Evolutionary conservation across 164 flowering plant genomes (phyloP).

Genomic region (Liquidambar formosana): DNA sequence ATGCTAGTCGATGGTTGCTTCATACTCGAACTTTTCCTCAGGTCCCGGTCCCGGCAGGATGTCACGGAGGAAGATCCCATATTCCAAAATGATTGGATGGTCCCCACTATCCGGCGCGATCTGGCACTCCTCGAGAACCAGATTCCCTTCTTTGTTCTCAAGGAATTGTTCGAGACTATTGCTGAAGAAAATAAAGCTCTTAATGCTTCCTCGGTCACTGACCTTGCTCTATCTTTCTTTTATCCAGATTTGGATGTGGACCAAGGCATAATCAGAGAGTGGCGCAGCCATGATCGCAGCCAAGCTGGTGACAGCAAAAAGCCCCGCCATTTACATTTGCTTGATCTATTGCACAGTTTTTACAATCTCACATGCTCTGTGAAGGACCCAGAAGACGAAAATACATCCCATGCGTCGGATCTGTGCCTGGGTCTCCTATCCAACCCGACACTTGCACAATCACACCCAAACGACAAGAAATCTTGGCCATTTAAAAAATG

Average conservation of each 20-base stretch:
- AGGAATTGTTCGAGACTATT: not conserved
- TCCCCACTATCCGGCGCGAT: not conserved
- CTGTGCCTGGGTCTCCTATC: too few species aligned
- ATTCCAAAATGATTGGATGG: not conserved
- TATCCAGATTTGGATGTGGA: not conserved
- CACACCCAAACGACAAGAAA: not conserved
- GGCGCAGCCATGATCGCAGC: too few species aligned
- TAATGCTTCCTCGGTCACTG: not conserved
- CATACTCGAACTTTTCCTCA: not conserved
- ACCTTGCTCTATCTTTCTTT: constrained; percentile 3
- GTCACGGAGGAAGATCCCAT: not conserved
- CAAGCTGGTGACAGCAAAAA: too few species aligned
- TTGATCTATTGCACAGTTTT: constrained; percentile 6
- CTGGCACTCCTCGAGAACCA: constrained; percentile 3
- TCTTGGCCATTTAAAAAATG: not conserved
- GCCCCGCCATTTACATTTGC: too few species aligned
- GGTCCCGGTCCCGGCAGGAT: not conserved
- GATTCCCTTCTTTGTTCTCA: constrained; percentile 7
- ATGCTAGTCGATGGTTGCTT: constrained; percentile 9
- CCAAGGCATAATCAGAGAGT: not conserved
- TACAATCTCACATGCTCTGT: not conserved
- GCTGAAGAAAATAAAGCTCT: not conserved
- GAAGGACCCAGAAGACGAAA: not conserved
- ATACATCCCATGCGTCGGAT: too few species aligned
- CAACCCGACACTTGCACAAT: not conserved